These are phyloP conservation scores for Vinca major DNA, from an alignment of 305 asterid genomes.

Conservation along the genomic window DNA sequence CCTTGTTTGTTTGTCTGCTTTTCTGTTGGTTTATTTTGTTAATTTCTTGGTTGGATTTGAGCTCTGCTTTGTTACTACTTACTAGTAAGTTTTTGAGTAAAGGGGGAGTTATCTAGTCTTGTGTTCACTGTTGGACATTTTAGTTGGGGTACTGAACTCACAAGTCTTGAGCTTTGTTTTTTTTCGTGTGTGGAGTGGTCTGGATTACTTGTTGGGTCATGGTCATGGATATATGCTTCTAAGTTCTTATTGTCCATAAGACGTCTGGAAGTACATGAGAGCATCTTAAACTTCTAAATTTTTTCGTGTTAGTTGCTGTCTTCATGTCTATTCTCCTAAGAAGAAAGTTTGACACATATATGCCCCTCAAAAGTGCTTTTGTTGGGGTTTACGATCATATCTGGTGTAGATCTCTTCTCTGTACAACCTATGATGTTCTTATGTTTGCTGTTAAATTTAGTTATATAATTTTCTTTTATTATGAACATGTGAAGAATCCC, in stretches of 20 bases:
- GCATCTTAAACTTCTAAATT: background rate
- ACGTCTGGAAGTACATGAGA: background rate
- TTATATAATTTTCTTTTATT: background rate
- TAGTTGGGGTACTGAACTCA: background rate
- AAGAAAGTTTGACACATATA: background rate
- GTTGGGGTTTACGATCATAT: background rate
- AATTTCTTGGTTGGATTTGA: background rate
- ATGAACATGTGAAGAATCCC: background rate
- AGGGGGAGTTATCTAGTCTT: background rate
- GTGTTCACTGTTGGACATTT: background rate
- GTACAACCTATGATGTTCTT: background rate
- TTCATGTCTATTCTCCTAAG: background rate
- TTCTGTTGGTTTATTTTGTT: slow-evolving; percentile 6
- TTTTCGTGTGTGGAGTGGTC: too few species aligned
- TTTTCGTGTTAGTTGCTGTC: background rate
- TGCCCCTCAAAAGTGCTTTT: background rate
- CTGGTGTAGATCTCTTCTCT: background rate
- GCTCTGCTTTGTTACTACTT: background rate
- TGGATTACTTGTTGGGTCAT: too few species aligned
- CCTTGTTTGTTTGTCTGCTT: slow-evolving; percentile 2
- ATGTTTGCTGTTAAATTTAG: background rate
- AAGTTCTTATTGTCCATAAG: background rate
- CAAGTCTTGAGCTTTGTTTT: too few species aligned
- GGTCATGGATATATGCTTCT: background rate
- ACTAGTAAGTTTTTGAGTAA: background rate